These are phyloP conservation scores for Penicillium riverlandense DNA, from an alignment of 495 filamentous ascomycete species.

Conservation along the genomic window DNA sequence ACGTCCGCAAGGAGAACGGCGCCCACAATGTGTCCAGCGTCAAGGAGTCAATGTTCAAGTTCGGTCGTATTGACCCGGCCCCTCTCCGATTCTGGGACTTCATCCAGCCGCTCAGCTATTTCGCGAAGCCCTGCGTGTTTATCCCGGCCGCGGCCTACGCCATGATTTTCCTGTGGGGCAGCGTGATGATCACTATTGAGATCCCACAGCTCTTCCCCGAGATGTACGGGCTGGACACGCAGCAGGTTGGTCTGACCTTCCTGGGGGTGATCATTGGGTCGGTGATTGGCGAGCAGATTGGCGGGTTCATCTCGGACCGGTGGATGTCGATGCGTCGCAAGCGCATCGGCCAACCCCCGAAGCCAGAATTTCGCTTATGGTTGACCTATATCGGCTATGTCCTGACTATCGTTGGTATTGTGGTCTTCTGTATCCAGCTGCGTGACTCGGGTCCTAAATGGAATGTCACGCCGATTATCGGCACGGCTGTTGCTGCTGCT, in stretches of 20 bases:
- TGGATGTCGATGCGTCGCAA: conserved; percentile 35
- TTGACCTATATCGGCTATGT: conserved; percentile 42
- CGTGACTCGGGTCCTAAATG: conserved; percentile 30
- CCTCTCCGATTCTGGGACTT: conserved; percentile 41
- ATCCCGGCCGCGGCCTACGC: conserved; percentile 43
- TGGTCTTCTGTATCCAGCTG: conserved; percentile 42
- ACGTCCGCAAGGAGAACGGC: conserved; percentile 22
- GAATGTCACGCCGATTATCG: conserved; percentile 44
- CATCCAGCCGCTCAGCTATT: conserved; percentile 35
- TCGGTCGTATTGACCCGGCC: conserved; percentile 41
- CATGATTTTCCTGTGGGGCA: conserved; percentile 45
- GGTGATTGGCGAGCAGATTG: conserved; percentile 48
- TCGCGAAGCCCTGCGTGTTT: conserved; percentile 29
- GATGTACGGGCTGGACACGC: conserved; percentile 44
- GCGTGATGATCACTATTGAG: conserved; percentile 44
- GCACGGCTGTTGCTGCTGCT: conserved; percentile 39
- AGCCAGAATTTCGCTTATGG: conserved; percentile 44
- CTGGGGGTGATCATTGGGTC: conserved; percentile 45
- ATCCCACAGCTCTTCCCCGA: conserved; percentile 40
- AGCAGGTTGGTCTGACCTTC: conserved; percentile 48
- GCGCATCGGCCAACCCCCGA: conserved; percentile 18
- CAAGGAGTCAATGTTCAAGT: conserved; percentile 32
- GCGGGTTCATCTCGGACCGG: conserved; percentile 37
- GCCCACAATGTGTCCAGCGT: conserved; percentile 14
- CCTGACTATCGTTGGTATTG: conserved; percentile 38